These are phyloP conservation scores for Castanea mollissima DNA, from an alignment of 306 rosid species.

Conservation along the genomic window DNA sequence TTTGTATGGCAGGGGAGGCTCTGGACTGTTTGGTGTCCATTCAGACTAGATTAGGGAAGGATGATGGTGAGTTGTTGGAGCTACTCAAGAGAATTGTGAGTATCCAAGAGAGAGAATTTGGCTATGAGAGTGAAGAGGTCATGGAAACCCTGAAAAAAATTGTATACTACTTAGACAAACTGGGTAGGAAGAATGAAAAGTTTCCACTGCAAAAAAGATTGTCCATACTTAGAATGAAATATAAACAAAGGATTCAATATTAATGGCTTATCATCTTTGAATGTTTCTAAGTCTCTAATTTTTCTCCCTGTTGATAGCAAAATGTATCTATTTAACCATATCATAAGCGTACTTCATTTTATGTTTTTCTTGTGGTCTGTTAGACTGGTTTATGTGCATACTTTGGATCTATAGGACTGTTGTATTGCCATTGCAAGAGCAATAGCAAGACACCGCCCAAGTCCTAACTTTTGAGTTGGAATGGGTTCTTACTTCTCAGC, in stretches of 20 bases:
- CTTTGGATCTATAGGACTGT: too few species aligned
- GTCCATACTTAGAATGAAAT: conserved; percentile 59
- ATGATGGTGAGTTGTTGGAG: conserved; percentile 50
- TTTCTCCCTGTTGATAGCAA: background rate
- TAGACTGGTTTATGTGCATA: too few species aligned
- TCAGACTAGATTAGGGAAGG: conserved; percentile 56
- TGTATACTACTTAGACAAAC: conserved; percentile 62
- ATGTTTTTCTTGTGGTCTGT: too few species aligned
- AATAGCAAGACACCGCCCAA: too few species aligned
- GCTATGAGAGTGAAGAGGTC: conserved; percentile 70
- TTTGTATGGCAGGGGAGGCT: conserved; percentile 72
- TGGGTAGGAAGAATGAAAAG: conserved; percentile 68
- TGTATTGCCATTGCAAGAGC: too few species aligned
- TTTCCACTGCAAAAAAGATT: conserved; percentile 61
- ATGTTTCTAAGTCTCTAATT: background rate
- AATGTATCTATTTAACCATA: background rate
- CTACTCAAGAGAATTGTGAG: conserved; percentile 59
- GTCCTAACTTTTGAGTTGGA: too few species aligned
- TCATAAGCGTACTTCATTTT: too few species aligned
- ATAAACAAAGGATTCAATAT: conserved; percentile 56
- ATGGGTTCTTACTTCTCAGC: too few species aligned
- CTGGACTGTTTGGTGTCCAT: conserved; percentile 85
- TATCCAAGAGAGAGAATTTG: conserved; percentile 79
- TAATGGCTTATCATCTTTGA: conserved; percentile 16
- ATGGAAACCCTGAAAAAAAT: conserved; percentile 65